Evolutionary conservation across 176 grass and related monocot genomes (phyloP), one percentile per base, ranked within the genome.

Genomic region (Hyparrhenia diplandra): DNA sequence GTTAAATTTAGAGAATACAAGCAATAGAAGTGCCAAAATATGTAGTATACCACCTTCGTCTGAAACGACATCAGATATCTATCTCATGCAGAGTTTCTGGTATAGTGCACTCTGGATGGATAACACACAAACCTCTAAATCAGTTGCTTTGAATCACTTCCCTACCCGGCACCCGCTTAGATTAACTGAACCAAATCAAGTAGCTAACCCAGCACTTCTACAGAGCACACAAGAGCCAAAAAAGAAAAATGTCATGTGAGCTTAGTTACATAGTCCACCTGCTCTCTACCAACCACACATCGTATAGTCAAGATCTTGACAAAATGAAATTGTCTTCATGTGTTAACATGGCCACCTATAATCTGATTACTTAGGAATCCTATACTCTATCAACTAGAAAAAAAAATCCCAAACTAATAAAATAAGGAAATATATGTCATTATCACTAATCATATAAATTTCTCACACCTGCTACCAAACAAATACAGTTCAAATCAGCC

Each of bases 401-500:
- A 32, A n/a, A 42, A 42, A 34, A 8, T 2, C 8, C 13, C 5
- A 58, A 32, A 77, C 31, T 14, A 57, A 70, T 16, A 17, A 24
- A 51, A 67, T 46, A 58, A 17, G 31, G 10, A 0, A 85, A 41
- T 30, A 71, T 54, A n/a, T 39, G 41, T 40, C 42, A 51, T 41
- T 71, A 71, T 24, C 65, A n/a, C 57, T 17, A 86, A 40, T 13
- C 12, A 41, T 59, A 41, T 29, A 74, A 30, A 17, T 29, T 69
- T 57, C 41, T 37, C 46, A 65, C 35, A 55, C 70, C 32, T 76
- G 16, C 55, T 85, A 39, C 67, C 75, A 51, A 5, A 30, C 35
- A 77, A 70, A 64, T 43, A 81, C 34, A 76, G 27, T 81, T 71
- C 69, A 80, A 84, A 64, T 65, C 43, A 72, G 39, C 67, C 37